Evolutionary conservation across 331 rosid species (phyloP).

Genomic region (Phaseolus coccineus): DNA sequence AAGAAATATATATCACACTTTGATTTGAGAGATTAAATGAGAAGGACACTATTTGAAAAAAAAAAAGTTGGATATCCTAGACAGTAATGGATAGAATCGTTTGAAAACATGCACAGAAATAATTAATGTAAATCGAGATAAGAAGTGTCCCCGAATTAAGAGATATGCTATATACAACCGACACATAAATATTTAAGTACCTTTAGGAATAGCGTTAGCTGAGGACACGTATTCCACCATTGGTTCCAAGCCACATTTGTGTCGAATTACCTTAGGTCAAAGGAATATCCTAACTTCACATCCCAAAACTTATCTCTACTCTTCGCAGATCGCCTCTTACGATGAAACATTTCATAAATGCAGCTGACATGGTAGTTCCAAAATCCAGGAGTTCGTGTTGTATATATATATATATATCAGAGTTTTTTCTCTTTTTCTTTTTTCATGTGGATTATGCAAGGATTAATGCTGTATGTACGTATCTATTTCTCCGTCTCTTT

Average conservation of each 20-base stretch:
- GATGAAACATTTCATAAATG: slow-evolving; percentile 45
- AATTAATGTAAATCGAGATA: neutral
- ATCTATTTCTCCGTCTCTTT: neutral
- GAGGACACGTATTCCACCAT: neutral
- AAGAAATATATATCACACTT: neutral
- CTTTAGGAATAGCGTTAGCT: slow-evolving; percentile 12
- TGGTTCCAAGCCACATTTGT: neutral
- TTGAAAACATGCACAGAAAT: neutral
- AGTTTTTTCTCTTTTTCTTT: neutral
- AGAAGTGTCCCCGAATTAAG: neutral
- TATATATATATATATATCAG: too few species aligned
- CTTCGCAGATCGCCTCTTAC: slow-evolving; percentile 1
- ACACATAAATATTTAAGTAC: slow-evolving; percentile 30
- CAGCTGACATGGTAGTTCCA: slow-evolving; percentile 45
- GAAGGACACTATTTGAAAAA: neutral
- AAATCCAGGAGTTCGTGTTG: slow-evolving; percentile 18
- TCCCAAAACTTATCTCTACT: slow-evolving; percentile 6
- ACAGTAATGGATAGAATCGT: slow-evolving; percentile 13
- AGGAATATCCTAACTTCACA: neutral
- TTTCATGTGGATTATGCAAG: neutral
- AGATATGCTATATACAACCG: slow-evolving; percentile 11
- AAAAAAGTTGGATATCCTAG: neutral
- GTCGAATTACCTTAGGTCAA: neutral
- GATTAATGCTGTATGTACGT: slow-evolving; percentile 18
- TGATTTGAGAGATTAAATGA: neutral